Percentiles rank a stretch among this genome's conserved stretches.
Conservation (phyloP, 768 basidiomycete species). For the Mrakia frigida region DNA sequence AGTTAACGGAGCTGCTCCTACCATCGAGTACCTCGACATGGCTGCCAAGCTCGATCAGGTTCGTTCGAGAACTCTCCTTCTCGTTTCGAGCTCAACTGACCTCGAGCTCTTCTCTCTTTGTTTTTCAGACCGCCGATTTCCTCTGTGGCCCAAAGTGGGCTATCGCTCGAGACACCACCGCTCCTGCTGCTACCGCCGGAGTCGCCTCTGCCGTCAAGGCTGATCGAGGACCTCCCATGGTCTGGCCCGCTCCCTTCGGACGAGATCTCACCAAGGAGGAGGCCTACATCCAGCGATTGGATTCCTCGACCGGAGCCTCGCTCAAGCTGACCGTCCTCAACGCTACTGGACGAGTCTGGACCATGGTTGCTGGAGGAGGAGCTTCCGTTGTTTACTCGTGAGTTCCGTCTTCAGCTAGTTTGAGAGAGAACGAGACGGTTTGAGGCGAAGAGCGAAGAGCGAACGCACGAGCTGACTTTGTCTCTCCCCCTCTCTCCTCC, state of each 20-base stretch:
- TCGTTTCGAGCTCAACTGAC: neutral
- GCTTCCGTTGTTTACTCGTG: conserved; percentile 60
- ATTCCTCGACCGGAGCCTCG: conserved; percentile 93
- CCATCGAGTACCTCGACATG: conserved; percentile 97
- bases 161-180: conserved; percentile 79
- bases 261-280: conserved; percentile 97
- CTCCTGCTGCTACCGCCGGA: conserved; percentile 48
- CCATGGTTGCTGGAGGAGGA: conserved; percentile 99
- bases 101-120: too few species aligned
- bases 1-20: conserved; percentile 61
- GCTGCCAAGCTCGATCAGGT: conserved; percentile 96
- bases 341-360: conserved; percentile 92
- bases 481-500: conserved; percentile 40
- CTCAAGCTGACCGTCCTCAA: conserved; percentile 97
- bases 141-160: conserved; percentile 99
- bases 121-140: conserved; percentile 72
- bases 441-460: neutral
- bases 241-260: conserved; percentile 80
- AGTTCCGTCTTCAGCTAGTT: conserved; percentile 20
- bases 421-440: neutral
- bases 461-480: neutral
- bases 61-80: conserved; percentile 2
- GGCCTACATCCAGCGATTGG: conserved; percentile 97
- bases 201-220: conserved; percentile 57
- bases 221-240: conserved; percentile 95